Conservation (phyloP, 2,329 filamentous ascomycete species). For the Didymosphaeria variabile region DNA sequence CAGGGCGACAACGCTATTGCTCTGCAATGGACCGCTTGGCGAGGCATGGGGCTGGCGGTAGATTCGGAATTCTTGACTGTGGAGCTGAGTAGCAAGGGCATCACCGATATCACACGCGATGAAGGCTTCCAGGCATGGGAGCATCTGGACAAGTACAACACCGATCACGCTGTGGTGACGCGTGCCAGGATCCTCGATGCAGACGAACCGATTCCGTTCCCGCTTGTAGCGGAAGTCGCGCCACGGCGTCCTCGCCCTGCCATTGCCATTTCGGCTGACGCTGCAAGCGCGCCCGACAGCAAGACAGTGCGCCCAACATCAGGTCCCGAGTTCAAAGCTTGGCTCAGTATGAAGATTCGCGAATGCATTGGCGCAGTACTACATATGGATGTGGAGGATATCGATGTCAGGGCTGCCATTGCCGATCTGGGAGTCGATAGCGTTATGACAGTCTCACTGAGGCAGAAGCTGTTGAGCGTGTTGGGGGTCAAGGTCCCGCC, state of each 20-base stretch:
- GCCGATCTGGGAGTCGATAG: constrained; percentile 53
- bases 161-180: constrained; percentile 52
- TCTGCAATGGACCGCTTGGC: constrained; percentile 57
- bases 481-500: constrained; percentile 50
- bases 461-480: constrained; percentile 46
- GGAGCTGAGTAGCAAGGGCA: constrained; percentile 54
- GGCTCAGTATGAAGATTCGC: constrained; percentile 43
- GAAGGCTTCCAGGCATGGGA: constrained; percentile 57
- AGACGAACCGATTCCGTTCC: constrained; percentile 37
- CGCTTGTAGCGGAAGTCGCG: constrained; percentile 28
- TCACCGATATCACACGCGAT: constrained; percentile 53
- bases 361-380: constrained; percentile 47
- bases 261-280: not conserved
- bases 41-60: constrained; percentile 51
- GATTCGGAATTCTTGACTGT: constrained; percentile 51
- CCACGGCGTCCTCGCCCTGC: constrained; percentile 20
- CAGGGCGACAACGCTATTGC: constrained; percentile 54
- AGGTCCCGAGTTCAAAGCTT: constrained; percentile 40
- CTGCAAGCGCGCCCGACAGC: not conserved
- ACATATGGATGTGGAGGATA: constrained; percentile 43
- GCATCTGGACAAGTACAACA: constrained; percentile 46
- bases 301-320: constrained; percentile 16
- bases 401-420: constrained; percentile 47
- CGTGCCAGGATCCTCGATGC: constrained; percentile 43
- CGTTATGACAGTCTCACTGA: constrained; percentile 52